Conservation (phyloP, 345 rosid species). For the Gossypioides kirkii region DNA sequence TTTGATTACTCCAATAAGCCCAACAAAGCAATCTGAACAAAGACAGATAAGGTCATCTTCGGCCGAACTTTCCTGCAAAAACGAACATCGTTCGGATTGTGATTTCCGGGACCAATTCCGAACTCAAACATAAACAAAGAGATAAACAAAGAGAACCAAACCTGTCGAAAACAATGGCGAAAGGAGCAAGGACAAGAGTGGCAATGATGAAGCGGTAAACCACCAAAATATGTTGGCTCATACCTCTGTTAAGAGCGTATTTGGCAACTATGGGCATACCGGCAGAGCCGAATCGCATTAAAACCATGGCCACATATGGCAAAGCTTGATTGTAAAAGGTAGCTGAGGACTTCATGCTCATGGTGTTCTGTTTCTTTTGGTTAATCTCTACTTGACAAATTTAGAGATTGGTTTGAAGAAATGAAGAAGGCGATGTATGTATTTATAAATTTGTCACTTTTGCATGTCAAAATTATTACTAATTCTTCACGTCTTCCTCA, state of each 20-base stretch:
- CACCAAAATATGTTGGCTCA: constrained; percentile 52
- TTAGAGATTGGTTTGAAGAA: background rate
- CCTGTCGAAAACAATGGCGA: constrained; percentile 76
- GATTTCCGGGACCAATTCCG: background rate
- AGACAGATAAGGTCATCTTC: constrained; percentile 61
- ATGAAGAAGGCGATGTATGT: background rate
- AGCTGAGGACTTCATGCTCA: background rate
- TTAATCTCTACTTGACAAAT: background rate
- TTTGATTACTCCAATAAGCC: constrained; percentile 13
- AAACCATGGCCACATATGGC: constrained; percentile 35
- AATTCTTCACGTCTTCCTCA: background rate
- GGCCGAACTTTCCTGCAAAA: constrained; percentile 65
- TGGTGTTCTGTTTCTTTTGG: background rate
- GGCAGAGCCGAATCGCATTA: constrained; percentile 34
- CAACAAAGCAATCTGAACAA: constrained; percentile 43
- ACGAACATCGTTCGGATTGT: background rate
- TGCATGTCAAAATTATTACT: background rate
- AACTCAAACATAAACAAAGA: background rate
- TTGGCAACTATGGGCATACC: constrained; percentile 40
- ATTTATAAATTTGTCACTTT: constrained; percentile 3
- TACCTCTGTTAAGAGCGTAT: constrained; percentile 34
- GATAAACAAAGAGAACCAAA: background rate
- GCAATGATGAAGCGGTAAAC: constrained; percentile 72
- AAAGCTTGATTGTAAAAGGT: constrained; percentile 20
- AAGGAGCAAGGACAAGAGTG: constrained; percentile 56